Evolutionary conservation across 148 eudicot genomes (phyloP).

Genomic region (Amaranthus cruentus): DNA sequence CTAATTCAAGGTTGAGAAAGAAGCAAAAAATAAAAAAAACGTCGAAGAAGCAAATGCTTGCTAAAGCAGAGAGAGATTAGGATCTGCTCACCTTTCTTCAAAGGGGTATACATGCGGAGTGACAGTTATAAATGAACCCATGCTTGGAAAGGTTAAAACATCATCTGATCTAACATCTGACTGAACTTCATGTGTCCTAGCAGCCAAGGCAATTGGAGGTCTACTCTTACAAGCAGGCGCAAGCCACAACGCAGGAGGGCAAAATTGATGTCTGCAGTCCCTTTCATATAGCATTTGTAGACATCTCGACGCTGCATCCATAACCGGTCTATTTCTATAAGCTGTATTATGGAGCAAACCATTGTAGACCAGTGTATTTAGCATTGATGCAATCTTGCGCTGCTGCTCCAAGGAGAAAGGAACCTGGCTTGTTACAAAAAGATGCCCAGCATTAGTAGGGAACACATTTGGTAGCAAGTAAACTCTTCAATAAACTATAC

Average conservation of each 20-base stretch:
- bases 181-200: constrained; percentile 75
- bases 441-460: constrained; percentile 13
- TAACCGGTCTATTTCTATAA: constrained; percentile 38
- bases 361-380: constrained; percentile 82
- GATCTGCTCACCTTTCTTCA: constrained; percentile 69
- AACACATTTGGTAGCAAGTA: background rate
- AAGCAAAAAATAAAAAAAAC: background rate
- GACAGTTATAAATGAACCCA: constrained; percentile 67
- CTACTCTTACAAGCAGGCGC: constrained; percentile 75
- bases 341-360: constrained; percentile 47
- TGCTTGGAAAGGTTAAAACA: constrained; percentile 40
- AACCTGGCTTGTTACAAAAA: constrained; percentile 41
- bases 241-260: constrained; percentile 87
- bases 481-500: background rate
- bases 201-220: constrained; percentile 91
- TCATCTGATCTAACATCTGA: constrained; percentile 55
- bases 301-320: constrained; percentile 79
- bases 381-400: constrained; percentile 73
- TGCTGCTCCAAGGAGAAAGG: constrained; percentile 93
- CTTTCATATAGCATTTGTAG: constrained; percentile 92
- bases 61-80: background rate
- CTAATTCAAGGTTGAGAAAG: background rate
- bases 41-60: background rate
- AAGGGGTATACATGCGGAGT: constrained; percentile 91
- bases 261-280: constrained; percentile 88